Base-by-base conservation (phyloP, 345 rosid genomes). In the Salix viminalis region DNA sequence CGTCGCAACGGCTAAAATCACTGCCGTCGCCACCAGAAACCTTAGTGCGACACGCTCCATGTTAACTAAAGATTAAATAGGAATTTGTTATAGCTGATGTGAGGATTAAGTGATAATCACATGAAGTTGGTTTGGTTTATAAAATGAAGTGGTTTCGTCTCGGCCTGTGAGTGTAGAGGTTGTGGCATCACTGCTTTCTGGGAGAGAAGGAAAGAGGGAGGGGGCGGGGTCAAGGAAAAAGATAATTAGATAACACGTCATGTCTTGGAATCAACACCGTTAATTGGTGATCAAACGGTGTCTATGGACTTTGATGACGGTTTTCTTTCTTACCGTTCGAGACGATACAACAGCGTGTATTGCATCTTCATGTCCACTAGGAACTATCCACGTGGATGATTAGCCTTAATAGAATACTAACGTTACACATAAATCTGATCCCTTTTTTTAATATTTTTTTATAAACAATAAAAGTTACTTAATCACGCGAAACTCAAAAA, bases 251-350 rank as follows among this genome's bases (percentile, higher is more conserved):
- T 32, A 19, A 60, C 83, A 81, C 86, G 85, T 83, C 83, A 77
- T 50, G 32, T 44, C 32, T 23, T 72, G 1, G 21, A 56, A 87
- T 79, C 78, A 19, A 34, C 1, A 39, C 85, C 86, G 72, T 83
- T 69, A 16, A 62, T 78, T 54, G 15, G 4, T 4, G 48, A 83
- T 85, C 86, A 0, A 56, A 61, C 81, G 81, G 80, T 64, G 67
- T 46, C 19, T 28, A 42, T 26, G 4, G 41, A 21, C 64, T n/a
- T 50, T 2, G 48, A 48, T 16, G 61, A 28, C 19, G 56, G 23
- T 18, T 15, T 66, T 7, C 28, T 61, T 21, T 16, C 4, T 58
- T 58, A 21, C 8, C 26, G n/a, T 19, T 58, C 64, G 24, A 58
- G 64, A 18, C n/a, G 26, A 58, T n/a, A 3, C 64, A 6, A 21